A percentile compares a stretch with the other conserved stretches of the same genome.
phyloP scores from a whole-genome alignment of 2,329 filamentous ascomycete genomes.

The Aureobasidium musti region DNA sequence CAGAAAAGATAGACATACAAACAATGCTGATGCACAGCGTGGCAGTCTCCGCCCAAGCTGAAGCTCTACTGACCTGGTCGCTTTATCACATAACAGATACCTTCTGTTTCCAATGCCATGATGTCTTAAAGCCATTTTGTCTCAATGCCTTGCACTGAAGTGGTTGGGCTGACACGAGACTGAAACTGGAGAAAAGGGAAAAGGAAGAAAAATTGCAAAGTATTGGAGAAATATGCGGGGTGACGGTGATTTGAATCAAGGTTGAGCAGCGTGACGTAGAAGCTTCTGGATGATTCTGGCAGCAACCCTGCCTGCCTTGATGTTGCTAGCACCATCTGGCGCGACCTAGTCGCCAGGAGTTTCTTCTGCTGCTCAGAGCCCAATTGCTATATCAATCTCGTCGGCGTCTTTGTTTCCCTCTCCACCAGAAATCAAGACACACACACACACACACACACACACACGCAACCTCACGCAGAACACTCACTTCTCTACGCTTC shows the following conservation, averaged over 20 bases:
- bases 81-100: slow-evolving; percentile 40
- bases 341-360: not conserved
- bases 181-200: not conserved
- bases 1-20: no score
- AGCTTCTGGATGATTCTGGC: slow-evolving; percentile 10
- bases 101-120: slow-evolving; percentile 46
- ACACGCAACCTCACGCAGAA: not conserved
- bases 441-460: not conserved
- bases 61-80: not conserved
- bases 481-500: slow-evolving; percentile 17
- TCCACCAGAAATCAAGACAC: not conserved
- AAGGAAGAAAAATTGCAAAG: slow-evolving; percentile 10
- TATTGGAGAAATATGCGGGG: not conserved
- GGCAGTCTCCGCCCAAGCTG: slow-evolving; percentile 5
- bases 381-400: slow-evolving; percentile 13
- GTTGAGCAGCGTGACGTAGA: not conserved
- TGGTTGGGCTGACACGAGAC: not conserved
- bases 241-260: not conserved
- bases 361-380: not conserved
- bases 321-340: slow-evolving; percentile 5
- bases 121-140: no score
- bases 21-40: slow-evolving; percentile 10
- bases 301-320: not conserved
- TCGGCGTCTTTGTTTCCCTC: slow-evolving; percentile 2
- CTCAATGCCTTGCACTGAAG: not conserved